phyloP scores from a whole-genome alignment of 2,329 filamentous ascomycete genomes.

The Stachybotrys chartarum region DNA sequence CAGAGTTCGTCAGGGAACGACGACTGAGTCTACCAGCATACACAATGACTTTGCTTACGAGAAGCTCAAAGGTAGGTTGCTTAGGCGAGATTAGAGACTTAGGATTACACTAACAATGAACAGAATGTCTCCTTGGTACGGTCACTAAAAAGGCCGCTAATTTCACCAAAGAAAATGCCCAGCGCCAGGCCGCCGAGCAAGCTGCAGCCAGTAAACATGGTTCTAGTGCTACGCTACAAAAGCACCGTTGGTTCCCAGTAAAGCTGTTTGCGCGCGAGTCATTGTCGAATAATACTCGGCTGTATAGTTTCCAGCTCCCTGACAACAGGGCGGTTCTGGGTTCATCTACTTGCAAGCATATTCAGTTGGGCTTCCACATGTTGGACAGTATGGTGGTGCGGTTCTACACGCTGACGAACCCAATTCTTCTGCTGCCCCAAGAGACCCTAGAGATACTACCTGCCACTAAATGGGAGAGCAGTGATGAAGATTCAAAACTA shows the following conservation, averaged over 20 bases:
- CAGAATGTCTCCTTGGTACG: constrained; percentile 41
- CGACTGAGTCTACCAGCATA: constrained; percentile 39
- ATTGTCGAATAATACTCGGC: constrained; percentile 29
- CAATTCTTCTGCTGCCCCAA: constrained; percentile 22
- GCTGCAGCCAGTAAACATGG: constrained; percentile 10
- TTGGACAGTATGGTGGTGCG: constrained; percentile 42
- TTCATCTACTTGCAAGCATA: constrained; percentile 42
- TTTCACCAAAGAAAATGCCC: constrained; percentile 36
- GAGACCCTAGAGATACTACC: background rate
- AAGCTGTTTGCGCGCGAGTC: constrained; percentile 27
- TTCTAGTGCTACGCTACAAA: constrained; percentile 27
- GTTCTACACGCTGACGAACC: constrained; percentile 42
- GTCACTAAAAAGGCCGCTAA: constrained; percentile 41
- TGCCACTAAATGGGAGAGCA: background rate
- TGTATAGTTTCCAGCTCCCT: constrained; percentile 39
- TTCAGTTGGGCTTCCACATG: constrained; percentile 46
- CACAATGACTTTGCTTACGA: constrained; percentile 43
- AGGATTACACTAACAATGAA: background rate
- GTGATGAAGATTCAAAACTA: background rate
- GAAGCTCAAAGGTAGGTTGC: constrained; percentile 32
- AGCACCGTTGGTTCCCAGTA: constrained; percentile 38
- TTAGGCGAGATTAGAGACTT: background rate
- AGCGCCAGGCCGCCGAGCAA: constrained; percentile 29
- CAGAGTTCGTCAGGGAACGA: constrained; percentile 39
- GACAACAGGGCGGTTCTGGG: constrained; percentile 32